Evolutionary conservation across 2,329 filamentous ascomycete species (phyloP).

Genomic region (Aspergillus cejpii): DNA sequence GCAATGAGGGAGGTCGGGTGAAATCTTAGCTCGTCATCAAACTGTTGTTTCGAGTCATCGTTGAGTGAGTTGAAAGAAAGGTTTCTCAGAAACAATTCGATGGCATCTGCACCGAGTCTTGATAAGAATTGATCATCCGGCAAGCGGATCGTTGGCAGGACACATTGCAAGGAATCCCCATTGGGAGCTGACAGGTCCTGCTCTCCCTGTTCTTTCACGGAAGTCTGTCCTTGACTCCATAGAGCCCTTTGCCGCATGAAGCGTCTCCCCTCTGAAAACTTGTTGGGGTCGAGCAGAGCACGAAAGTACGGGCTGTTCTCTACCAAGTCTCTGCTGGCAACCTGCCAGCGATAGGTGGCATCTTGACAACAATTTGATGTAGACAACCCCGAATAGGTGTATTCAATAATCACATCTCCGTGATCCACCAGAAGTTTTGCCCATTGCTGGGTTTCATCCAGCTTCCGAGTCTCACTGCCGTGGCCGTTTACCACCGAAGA

Average conservation of each 20-base stretch:
- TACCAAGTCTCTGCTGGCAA: slow-evolving; percentile 29
- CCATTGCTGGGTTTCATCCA: not conserved
- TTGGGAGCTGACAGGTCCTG: not conserved
- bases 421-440: slow-evolving; percentile 21
- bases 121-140: slow-evolving; percentile 21
- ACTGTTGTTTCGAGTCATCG: slow-evolving; percentile 14
- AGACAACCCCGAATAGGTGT: slow-evolving; percentile 12
- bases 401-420: slow-evolving; percentile 36
- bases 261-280: slow-evolving; percentile 37
- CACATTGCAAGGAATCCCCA: not conserved
- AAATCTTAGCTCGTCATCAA: slow-evolving; percentile 23
- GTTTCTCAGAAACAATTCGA: slow-evolving; percentile 31
- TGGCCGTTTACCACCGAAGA: not conserved
- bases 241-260: slow-evolving; percentile 27
- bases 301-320: slow-evolving; percentile 36
- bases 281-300: slow-evolving; percentile 36
- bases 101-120: slow-evolving; percentile 26
- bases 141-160: slow-evolving; percentile 26
- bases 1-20: slow-evolving; percentile 29
- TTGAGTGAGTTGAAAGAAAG: slow-evolving; percentile 24
- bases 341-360: slow-evolving; percentile 26
- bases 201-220: not conserved
- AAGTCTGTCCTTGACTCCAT: not conserved
- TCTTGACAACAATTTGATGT: slow-evolving; percentile 5
- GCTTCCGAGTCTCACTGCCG: not conserved